Evolutionary conservation across 345 rosid genomes (phyloP).

Genomic region (Aethionema arabicum): DNA sequence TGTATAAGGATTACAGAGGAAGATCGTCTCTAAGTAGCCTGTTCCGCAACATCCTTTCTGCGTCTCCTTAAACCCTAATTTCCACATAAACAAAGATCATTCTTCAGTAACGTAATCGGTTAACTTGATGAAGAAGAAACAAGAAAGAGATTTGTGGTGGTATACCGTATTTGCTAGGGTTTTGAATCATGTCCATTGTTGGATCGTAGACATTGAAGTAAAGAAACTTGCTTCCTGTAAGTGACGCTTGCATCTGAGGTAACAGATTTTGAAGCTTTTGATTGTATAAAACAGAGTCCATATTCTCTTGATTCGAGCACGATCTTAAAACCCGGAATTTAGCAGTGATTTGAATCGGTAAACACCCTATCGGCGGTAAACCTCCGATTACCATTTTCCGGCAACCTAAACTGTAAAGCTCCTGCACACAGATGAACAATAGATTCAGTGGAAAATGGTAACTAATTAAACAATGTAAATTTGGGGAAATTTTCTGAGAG

Average conservation of each 20-base stretch:
- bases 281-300: constrained; percentile 48
- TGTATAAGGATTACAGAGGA: constrained; percentile 40
- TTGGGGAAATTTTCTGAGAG: background rate
- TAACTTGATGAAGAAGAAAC: background rate
- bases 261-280: constrained; percentile 43
- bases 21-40: constrained; percentile 38
- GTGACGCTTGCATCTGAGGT: constrained; percentile 34
- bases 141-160: constrained; percentile 9
- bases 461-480: background rate
- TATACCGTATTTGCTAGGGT: constrained; percentile 49
- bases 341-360: constrained; percentile 52
- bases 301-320: constrained; percentile 50
- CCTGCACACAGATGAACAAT: constrained; percentile 33
- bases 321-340: constrained; percentile 17
- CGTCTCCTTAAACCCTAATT: constrained; percentile 44
- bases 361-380: constrained; percentile 61
- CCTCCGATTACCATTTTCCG: constrained; percentile 46
- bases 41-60: constrained; percentile 52
- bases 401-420: constrained; percentile 45
- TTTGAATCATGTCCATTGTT: constrained; percentile 40
- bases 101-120: background rate
- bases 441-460: background rate
- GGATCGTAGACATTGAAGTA: constrained; percentile 43
- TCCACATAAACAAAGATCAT: constrained; percentile 1
- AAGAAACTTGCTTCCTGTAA: constrained; percentile 42